Percentiles rank a stretch among this genome's conserved stretches.
Evolutionary conservation across 1,284 basidiomycete genomes (phyloP).

Genomic region (Heterobasidion irregulare): DNA sequence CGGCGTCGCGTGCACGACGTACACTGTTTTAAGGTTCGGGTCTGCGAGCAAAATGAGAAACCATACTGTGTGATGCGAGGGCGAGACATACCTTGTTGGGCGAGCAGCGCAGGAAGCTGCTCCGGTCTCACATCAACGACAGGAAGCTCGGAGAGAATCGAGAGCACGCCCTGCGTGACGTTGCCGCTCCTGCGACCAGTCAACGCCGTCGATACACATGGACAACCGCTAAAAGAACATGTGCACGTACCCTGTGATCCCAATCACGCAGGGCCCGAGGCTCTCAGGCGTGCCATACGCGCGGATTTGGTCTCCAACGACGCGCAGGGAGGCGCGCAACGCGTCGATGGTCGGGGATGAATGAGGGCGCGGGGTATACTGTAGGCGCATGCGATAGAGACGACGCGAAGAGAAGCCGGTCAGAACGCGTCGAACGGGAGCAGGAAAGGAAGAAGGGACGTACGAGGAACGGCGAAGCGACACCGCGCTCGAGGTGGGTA

Average conservation of each 20-base stretch:
- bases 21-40: constrained; percentile 58
- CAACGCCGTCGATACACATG: background rate
- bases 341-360: constrained; percentile 55
- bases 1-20: constrained; percentile 69
- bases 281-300: constrained; percentile 51
- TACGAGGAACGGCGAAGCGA: constrained; percentile 79
- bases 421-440: background rate
- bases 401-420: background rate
- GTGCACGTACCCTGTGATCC: constrained; percentile 66
- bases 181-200: constrained; percentile 54
- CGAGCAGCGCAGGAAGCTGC: constrained; percentile 50
- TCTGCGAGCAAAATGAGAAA: constrained; percentile 22
- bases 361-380: constrained; percentile 80
- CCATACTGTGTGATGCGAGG: background rate
- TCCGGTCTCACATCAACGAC: constrained; percentile 48
- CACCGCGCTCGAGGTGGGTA: constrained; percentile 67
- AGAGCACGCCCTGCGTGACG: constrained; percentile 68
- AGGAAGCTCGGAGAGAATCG: constrained; percentile 66
- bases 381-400: background rate
- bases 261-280: constrained; percentile 74
- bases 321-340: constrained; percentile 48
- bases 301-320: constrained; percentile 50
- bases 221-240: background rate
- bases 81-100: constrained; percentile 34
- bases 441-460: constrained; percentile 16